Percentiles rank a stretch among this genome's conserved stretches.
Conservation (phyloP, 2,329 filamentous ascomycete genomes). For the Arthrobotrys sinensis region DNA sequence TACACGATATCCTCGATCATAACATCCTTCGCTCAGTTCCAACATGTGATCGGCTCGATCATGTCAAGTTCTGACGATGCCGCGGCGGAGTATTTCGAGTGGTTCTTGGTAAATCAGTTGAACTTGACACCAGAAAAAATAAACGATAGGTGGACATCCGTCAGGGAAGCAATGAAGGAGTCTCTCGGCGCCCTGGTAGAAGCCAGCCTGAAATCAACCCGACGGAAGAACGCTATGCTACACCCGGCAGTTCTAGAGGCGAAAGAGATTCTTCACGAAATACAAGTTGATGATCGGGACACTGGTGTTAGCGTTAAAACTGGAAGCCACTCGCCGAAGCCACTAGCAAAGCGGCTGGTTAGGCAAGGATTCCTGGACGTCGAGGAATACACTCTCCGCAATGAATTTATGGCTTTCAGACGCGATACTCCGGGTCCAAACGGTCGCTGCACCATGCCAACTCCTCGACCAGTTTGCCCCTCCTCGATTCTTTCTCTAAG, state of each 20-base stretch:
- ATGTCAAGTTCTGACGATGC: conserved; percentile 59
- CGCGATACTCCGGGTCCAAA: conserved; percentile 57
- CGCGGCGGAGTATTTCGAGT: conserved; percentile 52
- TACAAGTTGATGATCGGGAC: conserved; percentile 42
- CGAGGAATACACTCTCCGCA: conserved; percentile 56
- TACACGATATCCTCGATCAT: conserved; percentile 59
- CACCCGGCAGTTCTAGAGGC: conserved; percentile 53
- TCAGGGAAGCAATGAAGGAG: conserved; percentile 55
- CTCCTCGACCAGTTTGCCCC: conserved; percentile 48
- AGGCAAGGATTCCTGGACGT: conserved; percentile 48
- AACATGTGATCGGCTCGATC: conserved; percentile 58
- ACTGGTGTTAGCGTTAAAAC: conserved; percentile 33
- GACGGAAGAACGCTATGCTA: conserved; percentile 49
- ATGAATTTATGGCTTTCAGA: conserved; percentile 59
- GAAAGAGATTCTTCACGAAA: conserved; percentile 52
- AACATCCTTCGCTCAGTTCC: conserved; percentile 58
- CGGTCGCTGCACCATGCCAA: conserved; percentile 41
- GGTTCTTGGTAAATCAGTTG: conserved; percentile 52
- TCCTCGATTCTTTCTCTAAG: conserved; percentile 44
- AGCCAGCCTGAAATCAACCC: conserved; percentile 38
- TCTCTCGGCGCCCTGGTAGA: conserved; percentile 45
- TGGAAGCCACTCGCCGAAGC: conserved; percentile 49
- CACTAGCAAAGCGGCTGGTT: conserved; percentile 36
- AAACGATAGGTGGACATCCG: conserved; percentile 46
- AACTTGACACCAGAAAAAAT: conserved; percentile 55